Evolutionary conservation across 345 rosid genomes (phyloP), one percentile per base, ranked within the genome.

Genomic region (Gossypium arboreum): DNA sequence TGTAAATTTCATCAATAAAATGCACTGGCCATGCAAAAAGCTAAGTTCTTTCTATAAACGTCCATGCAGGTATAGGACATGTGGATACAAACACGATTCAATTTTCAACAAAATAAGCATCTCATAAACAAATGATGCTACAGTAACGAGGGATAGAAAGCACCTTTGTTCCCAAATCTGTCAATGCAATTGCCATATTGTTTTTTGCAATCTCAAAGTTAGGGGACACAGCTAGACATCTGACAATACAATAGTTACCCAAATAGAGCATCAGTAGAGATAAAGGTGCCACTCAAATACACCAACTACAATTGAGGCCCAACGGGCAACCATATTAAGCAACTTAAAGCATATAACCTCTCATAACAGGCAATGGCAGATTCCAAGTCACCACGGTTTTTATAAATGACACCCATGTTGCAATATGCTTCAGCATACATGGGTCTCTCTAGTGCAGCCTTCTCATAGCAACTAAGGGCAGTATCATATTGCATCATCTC

Each of bases 391-490:
- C 98, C 98, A 68, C 99, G 96, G 81, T 96, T 96, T 83, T 96
- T 96, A 81, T 90, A 92, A 48, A 96, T 96, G 80, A 96, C 99
- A 80, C 99, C 99, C 99, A 96, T 96, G 84, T 96, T 96, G 85
- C 99, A 96, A 81, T 92, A 96, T 43, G 98, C 99, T 88, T 96
- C 99, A 57, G 99, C 98, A 84, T 93, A 96, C 95, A 93, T 88
- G 59, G 99, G 99, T 85, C 97, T 92, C 88, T 93, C 97, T 41
- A 90, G 39, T 58, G 97, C 99, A 88, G 98, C 99, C 82, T 92
- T 96, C 90, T 96, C 99, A 79, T 96, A 96, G 87, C 94, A 96
- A 79, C 76, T 75, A 76, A 96, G 94, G 77, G 99, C 98, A 25
- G 83, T 86, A 76, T 96, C 99, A 85, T 90, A 96, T 88, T 96